Evolutionary conservation across 352 stramenopile genomes (phyloP).

Genomic region (Pythium phragmitis): DNA sequence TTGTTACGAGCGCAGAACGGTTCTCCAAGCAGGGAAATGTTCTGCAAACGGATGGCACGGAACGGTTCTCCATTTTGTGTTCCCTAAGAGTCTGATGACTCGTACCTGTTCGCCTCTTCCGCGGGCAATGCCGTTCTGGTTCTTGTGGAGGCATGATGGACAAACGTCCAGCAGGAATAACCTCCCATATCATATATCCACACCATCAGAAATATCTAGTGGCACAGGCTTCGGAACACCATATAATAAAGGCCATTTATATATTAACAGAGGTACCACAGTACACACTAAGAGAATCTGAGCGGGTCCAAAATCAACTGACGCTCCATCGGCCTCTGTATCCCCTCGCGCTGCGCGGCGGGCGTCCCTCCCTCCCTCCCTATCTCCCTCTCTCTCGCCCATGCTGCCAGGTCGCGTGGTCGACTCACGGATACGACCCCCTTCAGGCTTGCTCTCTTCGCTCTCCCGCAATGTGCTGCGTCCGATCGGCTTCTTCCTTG

Average conservation of each 20-base stretch:
- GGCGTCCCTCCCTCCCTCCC: not conserved
- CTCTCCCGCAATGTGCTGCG: conserved; percentile 2
- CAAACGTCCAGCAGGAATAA: conserved; percentile 4
- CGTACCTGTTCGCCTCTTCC: conserved; percentile 1
- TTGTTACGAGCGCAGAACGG: not conserved
- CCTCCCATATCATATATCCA: conserved; percentile 3
- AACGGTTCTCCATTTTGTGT: not conserved
- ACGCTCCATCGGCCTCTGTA: not conserved
- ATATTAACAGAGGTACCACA: not conserved
- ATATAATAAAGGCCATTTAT: not conserved
- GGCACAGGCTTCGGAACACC: not conserved
- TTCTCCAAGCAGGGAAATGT: not conserved
- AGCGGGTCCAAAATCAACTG: not conserved
- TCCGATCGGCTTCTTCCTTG: conserved; percentile 12
- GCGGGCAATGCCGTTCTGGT: not conserved
- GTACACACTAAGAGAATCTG: conserved; percentile 3
- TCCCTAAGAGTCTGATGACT: not conserved
- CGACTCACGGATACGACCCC: conserved; percentile 2
- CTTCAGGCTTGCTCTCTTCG: not conserved
- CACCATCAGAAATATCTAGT: not conserved
- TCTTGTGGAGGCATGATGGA: conserved; percentile 3
- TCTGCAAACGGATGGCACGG: too few relatives aligned
- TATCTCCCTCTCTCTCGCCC: not conserved
- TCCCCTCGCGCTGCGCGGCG: not conserved
- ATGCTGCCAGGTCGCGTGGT: conserved; percentile 8